Evolutionary conservation across 495 filamentous ascomycete species (phyloP).

Genomic region (Cetradonia linearis): DNA sequence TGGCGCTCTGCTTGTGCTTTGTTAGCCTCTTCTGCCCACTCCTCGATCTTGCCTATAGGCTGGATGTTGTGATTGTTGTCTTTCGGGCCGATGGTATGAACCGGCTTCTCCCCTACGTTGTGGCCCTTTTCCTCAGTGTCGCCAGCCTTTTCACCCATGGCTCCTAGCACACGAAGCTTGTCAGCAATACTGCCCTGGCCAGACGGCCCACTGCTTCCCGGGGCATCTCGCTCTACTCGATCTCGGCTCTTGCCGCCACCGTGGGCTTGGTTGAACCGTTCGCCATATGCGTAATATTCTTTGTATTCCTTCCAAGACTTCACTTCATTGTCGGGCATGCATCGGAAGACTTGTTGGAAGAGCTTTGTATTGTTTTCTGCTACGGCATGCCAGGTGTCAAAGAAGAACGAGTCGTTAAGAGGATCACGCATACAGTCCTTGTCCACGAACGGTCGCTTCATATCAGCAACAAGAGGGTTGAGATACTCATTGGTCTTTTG

Average conservation of each 20-base stretch:
- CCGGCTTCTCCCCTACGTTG: slow-evolving; percentile 30
- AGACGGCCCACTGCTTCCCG: slow-evolving; percentile 37
- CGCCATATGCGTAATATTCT: slow-evolving; percentile 68
- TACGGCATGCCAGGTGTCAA: slow-evolving; percentile 78
- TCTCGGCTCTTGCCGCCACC: slow-evolving; percentile 37
- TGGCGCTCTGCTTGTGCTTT: slow-evolving; percentile 25
- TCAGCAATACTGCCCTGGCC: slow-evolving; percentile 30
- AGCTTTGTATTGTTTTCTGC: slow-evolving; percentile 92
- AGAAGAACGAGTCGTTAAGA: slow-evolving; percentile 68
- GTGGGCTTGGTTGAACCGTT: slow-evolving; percentile 66
- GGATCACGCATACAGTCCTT: slow-evolving; percentile 75
- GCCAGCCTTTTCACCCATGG: slow-evolving; percentile 31
- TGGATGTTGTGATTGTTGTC: slow-evolving; percentile 20
- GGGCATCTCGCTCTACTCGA: slow-evolving; percentile 35
- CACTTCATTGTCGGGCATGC: slow-evolving; percentile 92
- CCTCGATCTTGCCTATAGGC: slow-evolving; percentile 31
- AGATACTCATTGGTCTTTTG: slow-evolving; percentile 34
- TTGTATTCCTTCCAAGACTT: slow-evolving; percentile 91
- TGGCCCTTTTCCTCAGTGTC: slow-evolving; percentile 26
- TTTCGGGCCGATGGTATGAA: slow-evolving; percentile 17
- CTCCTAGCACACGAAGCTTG: slow-evolving; percentile 25
- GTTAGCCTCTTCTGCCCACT: slow-evolving; percentile 34
- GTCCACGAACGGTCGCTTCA: slow-evolving; percentile 53
- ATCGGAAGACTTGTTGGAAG: slow-evolving; percentile 87
- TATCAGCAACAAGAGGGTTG: slow-evolving; percentile 53